Percentiles rank a stretch among this genome's conserved stretches.
Evolutionary conservation across 2,329 filamentous ascomycete species (phyloP).

Genomic region (Pseudogymnoascus sp.): DNA sequence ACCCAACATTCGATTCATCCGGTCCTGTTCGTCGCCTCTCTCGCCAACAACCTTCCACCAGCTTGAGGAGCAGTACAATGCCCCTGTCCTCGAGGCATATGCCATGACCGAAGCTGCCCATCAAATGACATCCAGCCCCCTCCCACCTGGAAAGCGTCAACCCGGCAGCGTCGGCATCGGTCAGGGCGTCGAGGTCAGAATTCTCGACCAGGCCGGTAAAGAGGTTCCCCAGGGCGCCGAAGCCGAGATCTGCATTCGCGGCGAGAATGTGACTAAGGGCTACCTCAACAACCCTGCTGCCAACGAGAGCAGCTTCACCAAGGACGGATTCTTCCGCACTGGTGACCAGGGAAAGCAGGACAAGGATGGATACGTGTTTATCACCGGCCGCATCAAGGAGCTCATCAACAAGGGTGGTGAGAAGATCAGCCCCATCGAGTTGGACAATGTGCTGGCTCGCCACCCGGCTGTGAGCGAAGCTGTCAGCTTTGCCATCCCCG

Average conservation of each 20-base stretch:
- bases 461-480: slow-evolving; percentile 67
- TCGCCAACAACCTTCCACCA: slow-evolving; percentile 75
- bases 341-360: slow-evolving; percentile 80
- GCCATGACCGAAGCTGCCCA: slow-evolving; percentile 89
- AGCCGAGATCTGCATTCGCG: slow-evolving; percentile 75
- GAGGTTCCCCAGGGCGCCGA: slow-evolving; percentile 61
- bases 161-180: slow-evolving; percentile 76
- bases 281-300: slow-evolving; percentile 77
- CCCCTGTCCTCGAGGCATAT: slow-evolving; percentile 81
- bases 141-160: slow-evolving; percentile 63
- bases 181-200: slow-evolving; percentile 74
- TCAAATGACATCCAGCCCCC: slow-evolving; percentile 72
- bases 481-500: slow-evolving; percentile 74
- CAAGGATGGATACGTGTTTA: slow-evolving; percentile 70
- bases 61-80: slow-evolving; percentile 65
- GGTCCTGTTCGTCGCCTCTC: slow-evolving; percentile 77
- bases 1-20: slow-evolving; percentile 74
- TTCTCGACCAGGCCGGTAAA: slow-evolving; percentile 61
- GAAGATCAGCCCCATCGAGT: slow-evolving; percentile 81
- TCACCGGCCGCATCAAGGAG: slow-evolving; percentile 90
- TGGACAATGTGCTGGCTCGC: slow-evolving; percentile 73
- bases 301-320: slow-evolving; percentile 65
- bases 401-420: slow-evolving; percentile 86
- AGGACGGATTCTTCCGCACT: slow-evolving; percentile 75
- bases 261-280: slow-evolving; percentile 75